Evolutionary conservation across 768 basidiomycete genomes (phyloP), one percentile per base, ranked within the genome.

Genomic region (Hericium coralloides): DNA sequence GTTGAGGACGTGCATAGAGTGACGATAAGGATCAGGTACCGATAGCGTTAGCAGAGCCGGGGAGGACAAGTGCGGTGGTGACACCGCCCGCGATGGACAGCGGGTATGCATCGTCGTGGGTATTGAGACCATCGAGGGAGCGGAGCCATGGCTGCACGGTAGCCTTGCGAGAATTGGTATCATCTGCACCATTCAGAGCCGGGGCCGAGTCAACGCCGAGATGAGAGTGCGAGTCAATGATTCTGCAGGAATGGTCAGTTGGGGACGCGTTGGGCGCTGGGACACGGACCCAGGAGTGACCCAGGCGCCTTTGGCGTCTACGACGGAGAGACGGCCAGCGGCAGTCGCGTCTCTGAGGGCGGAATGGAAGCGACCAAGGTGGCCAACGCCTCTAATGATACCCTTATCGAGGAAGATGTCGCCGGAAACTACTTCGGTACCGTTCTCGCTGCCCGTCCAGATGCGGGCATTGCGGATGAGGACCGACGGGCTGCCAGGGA

Each of bases 51-150:
- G 74, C 80, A 48, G 82, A 86, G 0, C 89, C 90, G 3, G 92
- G 92, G 1, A 93, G 74, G 22, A 93, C 73, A 37, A 90, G 74
- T 2, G 86, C 77, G 0, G 87, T 87, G 0, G 91, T 92, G 14
- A 92, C 79, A 10, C 92, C 92, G 10, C 92, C 90, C 0, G 89
- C 72, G 57, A 89, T 79, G n/a, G 85, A 79, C 8, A 87, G 72
- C 18, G 68, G 72, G 69, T 85, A 91, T 0, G 88, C 77, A 17
- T 81, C 79, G 66, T 93, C 90, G 62, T 87, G 88, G 0, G 89
- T 90, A 66, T 93, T 91, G 52, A 93, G 73, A 0, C 79, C 89
- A 63, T 95, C 91, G 12, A 92, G 68, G 26, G 81, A 83, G 38
- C 89, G 77, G 8, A 93, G 74, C 84, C 84, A 87, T 1, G 92